Conservation (phyloP, 495 filamentous ascomycete genomes). For the Xylaria longipes region DNA sequence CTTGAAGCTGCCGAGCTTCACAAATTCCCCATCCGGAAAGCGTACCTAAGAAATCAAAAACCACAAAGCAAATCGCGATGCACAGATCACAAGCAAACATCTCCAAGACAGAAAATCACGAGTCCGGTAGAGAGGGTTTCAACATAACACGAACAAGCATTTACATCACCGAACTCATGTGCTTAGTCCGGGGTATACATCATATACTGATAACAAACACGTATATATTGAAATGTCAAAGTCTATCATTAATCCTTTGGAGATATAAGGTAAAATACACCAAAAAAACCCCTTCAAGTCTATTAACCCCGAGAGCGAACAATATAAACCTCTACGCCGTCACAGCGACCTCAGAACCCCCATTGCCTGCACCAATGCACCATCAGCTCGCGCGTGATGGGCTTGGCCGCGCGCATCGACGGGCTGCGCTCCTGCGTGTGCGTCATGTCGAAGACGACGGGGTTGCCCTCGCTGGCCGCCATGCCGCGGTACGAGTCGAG, state of each 20-base stretch:
- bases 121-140: neutral
- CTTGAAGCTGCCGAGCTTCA: too few relatives aligned
- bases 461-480: constrained; percentile 24
- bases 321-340: neutral
- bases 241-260: neutral
- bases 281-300: neutral
- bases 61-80: too few relatives aligned
- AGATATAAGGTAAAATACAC: neutral
- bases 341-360: constrained; percentile 34
- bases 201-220: neutral
- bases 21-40: too few relatives aligned
- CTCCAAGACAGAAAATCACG: neutral
- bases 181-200: neutral
- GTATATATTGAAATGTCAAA: neutral
- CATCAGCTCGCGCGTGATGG: constrained; percentile 53
- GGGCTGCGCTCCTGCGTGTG: constrained; percentile 41
- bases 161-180: neutral
- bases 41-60: too few relatives aligned
- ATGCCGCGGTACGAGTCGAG: constrained; percentile 49
- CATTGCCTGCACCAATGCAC: constrained; percentile 59
- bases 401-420: constrained; percentile 45
- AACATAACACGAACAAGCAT: neutral
- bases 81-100: neutral
- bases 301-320: neutral
- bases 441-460: constrained; percentile 41